Conservation (phyloP, 2,329 filamentous ascomycete genomes). For the Gnomoniopsis smithogilvyi region DNA sequence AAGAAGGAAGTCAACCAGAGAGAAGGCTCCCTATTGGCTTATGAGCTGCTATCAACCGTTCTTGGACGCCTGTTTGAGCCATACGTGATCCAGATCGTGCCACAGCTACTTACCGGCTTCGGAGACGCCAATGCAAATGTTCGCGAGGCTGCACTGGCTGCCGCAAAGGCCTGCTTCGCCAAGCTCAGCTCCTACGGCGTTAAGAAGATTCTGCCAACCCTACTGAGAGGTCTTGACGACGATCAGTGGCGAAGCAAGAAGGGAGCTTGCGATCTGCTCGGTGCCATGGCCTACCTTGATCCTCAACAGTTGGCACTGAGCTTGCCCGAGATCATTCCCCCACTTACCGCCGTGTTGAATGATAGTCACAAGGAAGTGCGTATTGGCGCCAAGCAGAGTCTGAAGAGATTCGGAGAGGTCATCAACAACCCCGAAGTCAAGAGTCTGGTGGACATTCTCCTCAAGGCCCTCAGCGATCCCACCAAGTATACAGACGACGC, state of each 20-base stretch:
- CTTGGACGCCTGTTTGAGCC: conserved; percentile 90
- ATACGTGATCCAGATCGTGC: conserved; percentile 93
- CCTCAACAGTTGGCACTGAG: conserved; percentile 91
- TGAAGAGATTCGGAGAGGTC: conserved; percentile 97
- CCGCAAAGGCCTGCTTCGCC: conserved; percentile 91
- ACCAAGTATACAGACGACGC: conserved; percentile 97
- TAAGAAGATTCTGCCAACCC: conserved; percentile 86
- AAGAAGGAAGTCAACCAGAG: conserved; percentile 89
- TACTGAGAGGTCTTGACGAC: conserved; percentile 89
- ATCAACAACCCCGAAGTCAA: conserved; percentile 98
- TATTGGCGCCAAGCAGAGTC: conserved; percentile 84
- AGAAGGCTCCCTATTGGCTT: conserved; percentile 84
- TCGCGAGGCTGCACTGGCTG: conserved; percentile 86
- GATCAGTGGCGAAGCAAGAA: conserved; percentile 98
- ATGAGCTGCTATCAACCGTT: conserved; percentile 83
- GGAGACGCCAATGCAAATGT: conserved; percentile 87
- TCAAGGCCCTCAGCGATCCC: conserved; percentile 95
- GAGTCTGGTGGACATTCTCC: conserved; percentile 80
- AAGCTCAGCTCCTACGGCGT: conserved; percentile 94
- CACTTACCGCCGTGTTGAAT: conserved; percentile 88
- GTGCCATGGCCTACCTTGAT: conserved; percentile 97
- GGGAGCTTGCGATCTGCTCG: conserved; percentile 92
- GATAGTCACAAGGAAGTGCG: conserved; percentile 98
- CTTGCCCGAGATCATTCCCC: conserved; percentile 93
- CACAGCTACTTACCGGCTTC: conserved; percentile 83